Evolutionary conservation across 73 alveolate genomes (phyloP).

Genomic region (Symbiodinium pilosum): DNA sequence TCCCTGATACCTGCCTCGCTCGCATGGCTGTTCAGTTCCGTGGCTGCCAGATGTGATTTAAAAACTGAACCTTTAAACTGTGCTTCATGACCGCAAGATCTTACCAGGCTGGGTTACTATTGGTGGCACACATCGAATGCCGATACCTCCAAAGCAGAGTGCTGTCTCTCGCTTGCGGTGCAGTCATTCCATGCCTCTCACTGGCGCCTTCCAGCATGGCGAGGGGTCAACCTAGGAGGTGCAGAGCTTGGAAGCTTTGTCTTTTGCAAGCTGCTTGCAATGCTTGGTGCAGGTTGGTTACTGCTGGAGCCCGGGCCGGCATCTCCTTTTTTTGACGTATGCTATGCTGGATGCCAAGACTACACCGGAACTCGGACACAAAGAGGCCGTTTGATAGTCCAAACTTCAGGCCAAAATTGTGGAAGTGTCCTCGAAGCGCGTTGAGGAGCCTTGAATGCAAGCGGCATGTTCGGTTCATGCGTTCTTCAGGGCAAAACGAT

Average conservation of each 20-base stretch:
- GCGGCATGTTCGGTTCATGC: no score
- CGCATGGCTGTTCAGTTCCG: neutral
- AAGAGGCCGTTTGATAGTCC: no score
- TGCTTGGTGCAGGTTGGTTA: slow-evolving; percentile 18
- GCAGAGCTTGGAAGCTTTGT: neutral
- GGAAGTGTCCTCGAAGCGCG: neutral
- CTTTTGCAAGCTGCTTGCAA: neutral
- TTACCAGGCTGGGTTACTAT: slow-evolving; percentile 29
- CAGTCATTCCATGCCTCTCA: slow-evolving; percentile 23
- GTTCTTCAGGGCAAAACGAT: no score
- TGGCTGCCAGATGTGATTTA: neutral
- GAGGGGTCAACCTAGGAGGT: slow-evolving; percentile 81
- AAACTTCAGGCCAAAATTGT: neutral
- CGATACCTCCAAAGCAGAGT: neutral
- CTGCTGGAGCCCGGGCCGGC: slow-evolving; percentile 90
- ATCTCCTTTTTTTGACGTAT: slow-evolving; percentile 46
- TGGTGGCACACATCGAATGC: slow-evolving; percentile 1
- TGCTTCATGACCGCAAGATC: neutral
- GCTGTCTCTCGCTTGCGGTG: slow-evolving; percentile 26
- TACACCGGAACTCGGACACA: no score
- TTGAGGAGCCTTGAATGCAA: no score
- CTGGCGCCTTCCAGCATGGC: slow-evolving; percentile 34
- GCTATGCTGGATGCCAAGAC: slow-evolving; percentile 20
- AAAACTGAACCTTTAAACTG: neutral
- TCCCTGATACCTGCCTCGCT: neutral